These are phyloP conservation scores for Penicillium maclennaniae DNA, from an alignment of 495 filamentous ascomycete species.

Conservation along the genomic window DNA sequence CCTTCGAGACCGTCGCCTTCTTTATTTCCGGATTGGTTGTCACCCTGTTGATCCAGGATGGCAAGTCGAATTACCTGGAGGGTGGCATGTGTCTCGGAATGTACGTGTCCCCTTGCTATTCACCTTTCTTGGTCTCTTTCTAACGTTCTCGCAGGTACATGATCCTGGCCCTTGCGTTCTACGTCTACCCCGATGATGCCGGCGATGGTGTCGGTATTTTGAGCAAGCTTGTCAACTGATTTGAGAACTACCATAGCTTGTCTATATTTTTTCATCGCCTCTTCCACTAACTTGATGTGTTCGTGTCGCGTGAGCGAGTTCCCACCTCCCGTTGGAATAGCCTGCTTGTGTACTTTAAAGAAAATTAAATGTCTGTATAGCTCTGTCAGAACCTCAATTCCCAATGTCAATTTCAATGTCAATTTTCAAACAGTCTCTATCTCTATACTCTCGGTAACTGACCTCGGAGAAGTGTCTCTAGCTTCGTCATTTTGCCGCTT, in stretches of 20 bases:
- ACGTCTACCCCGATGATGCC: slow-evolving; percentile 72
- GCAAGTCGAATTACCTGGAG: slow-evolving; percentile 93
- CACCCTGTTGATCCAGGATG: slow-evolving; percentile 89
- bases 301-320: background rate
- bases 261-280: no score
- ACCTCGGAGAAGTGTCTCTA: no score
- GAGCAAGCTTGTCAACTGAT: slow-evolving; percentile 13
- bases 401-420: no score
- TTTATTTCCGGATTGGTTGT: slow-evolving; percentile 86
- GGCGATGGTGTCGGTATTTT: slow-evolving; percentile 11
- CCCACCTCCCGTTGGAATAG: background rate
- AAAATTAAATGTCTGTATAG: slow-evolving; percentile 4
- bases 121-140: background rate
- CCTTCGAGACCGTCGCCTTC: slow-evolving; percentile 92
- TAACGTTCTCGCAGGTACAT: slow-evolving; percentile 49
- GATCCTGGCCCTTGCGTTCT: slow-evolving; percentile 88
- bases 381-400: background rate
- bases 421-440: background rate
- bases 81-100: slow-evolving; percentile 81
- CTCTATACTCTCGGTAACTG: background rate
- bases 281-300: background rate
- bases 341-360: background rate
- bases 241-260: background rate
- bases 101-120: slow-evolving; percentile 44
- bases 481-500: background rate